Evolutionary conservation across 1,139 yeast species (phyloP).

Genomic region (Pichia sp.): DNA sequence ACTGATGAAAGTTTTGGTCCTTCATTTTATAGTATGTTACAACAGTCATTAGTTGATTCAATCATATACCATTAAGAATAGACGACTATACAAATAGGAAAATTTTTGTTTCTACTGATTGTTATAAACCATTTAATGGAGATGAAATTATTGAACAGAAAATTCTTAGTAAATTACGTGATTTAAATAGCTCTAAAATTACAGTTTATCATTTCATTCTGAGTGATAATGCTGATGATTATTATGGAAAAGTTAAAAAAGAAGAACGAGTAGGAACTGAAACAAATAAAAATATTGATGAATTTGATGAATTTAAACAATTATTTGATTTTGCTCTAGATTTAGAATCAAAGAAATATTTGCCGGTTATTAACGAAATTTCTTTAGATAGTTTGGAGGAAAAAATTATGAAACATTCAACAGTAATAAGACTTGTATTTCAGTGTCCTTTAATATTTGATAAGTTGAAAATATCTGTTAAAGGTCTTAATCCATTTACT

Average conservation of each 20-base stretch:
- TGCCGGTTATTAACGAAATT: conserved; percentile 35
- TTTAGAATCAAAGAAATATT: conserved; percentile 14
- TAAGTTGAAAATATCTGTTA: conserved; percentile 57
- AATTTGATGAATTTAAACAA: conserved; percentile 44
- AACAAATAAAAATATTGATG: conserved; percentile 38
- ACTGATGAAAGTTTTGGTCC: conserved; percentile 20
- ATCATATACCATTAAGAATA: conserved; percentile 27
- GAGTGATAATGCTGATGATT: conserved; percentile 18
- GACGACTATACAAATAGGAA: conserved; percentile 36
- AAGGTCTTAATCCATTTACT: conserved; percentile 64
- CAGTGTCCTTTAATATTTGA: conserved; percentile 50
- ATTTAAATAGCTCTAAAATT: conserved; percentile 47
- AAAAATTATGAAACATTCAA: conserved; percentile 50
- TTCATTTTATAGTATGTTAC: conserved; percentile 28
- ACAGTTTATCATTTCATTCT: conserved; percentile 63
- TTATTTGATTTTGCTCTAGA: conserved; percentile 21
- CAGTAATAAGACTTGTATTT: conserved; percentile 57
- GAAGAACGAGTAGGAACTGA: conserved; percentile 12
- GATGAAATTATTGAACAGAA: conserved; percentile 32
- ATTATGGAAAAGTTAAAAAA: background rate
- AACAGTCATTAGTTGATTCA: conserved; percentile 35
- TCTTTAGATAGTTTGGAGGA: conserved; percentile 41
- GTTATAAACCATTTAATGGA: conserved; percentile 45
- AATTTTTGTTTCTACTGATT: conserved; percentile 54
- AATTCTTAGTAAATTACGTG: conserved; percentile 55